phyloP scores from a whole-genome alignment of 2,329 filamentous ascomycete genomes.

The Aspergillus thermomutatus region DNA sequence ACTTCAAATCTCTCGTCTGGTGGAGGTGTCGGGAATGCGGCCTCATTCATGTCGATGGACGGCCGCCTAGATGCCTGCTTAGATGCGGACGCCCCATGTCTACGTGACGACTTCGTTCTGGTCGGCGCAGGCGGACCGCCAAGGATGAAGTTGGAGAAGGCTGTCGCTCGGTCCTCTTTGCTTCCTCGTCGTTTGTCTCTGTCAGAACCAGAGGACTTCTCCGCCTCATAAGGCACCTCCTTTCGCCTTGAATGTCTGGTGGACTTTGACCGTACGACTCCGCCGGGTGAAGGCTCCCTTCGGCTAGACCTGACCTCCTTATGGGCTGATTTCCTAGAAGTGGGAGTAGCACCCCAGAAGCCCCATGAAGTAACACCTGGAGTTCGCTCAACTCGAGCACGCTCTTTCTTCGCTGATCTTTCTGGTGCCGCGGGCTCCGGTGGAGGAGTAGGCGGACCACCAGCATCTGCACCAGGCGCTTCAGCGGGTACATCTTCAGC shows the following conservation, averaged over 20 bases:
- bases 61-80: conserved; percentile 60
- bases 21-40: conserved; percentile 68
- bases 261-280: conserved; percentile 55
- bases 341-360: conserved; percentile 62
- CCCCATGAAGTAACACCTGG: conserved; percentile 68
- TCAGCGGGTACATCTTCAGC: conserved; percentile 41
- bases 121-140: conserved; percentile 55
- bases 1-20: conserved; percentile 65
- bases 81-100: conserved; percentile 55
- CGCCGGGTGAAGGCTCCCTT: conserved; percentile 40
- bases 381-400: conserved; percentile 71
- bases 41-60: conserved; percentile 61
- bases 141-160: conserved; percentile 62
- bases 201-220: conserved; percentile 72
- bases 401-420: conserved; percentile 67
- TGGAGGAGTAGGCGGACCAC: conserved; percentile 47
- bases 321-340: conserved; percentile 46
- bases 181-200: conserved; percentile 56
- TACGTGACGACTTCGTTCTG: conserved; percentile 66
- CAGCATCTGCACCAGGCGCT: conserved; percentile 22
- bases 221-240: conserved; percentile 54
- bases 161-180: conserved; percentile 56
- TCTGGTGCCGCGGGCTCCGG: conserved; percentile 53
- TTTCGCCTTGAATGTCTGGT: conserved; percentile 57
- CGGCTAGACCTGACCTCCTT: conserved; percentile 46